Evolutionary conservation across 2,329 filamentous ascomycete genomes (phyloP), one percentile per base, ranked within the genome.

Genomic region (Triangularia verruculosa): DNA sequence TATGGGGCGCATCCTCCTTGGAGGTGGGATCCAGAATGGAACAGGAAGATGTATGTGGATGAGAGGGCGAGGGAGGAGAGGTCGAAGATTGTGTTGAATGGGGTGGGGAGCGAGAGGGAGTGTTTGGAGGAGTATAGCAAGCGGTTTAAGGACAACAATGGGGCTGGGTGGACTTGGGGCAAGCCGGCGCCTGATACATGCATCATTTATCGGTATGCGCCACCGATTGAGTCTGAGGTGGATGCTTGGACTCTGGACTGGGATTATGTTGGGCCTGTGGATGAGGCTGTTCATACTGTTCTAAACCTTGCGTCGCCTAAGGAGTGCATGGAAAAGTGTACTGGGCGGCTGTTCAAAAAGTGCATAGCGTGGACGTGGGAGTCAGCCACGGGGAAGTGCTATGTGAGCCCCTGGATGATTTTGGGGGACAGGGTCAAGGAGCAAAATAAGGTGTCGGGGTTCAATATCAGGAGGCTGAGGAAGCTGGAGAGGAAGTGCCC

Each of bases 241-340:
- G 39, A 47, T 6, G 76, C 77, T 20, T 73, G 79, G 61, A 72
- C 76, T 61, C 59, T 70, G 24, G 75, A 77, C 43, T 75, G 76
- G 65, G 82, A 86, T 68, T 80, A 81, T 68, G 82, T 85, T 15
- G 83, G 83, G 0, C 76, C 77, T 57, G 74, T 75, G 22, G 81
- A 81, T 66, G 79, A 82, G 65, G 76, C 75, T 55, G 78, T 73
- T 61, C 76, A 75, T 20, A 66, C 67, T 17, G 55, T 71, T 1
- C 52, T 60, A 4, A 53, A 58, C 11, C 65, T 66, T 11, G 65
- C 57, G 11, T 67, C 63, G 39, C 66, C 69, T 1, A 66, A 66
- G 34, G 59, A 54, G 0, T 72, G 70, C 52, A 25, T 62, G 57
- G 57, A 53, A 55, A 53, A 62, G 11, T 69, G 68, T 43, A 57